Conservation (phyloP, 805 yeast genomes). For the Maudiozyma turicensis region DNA sequence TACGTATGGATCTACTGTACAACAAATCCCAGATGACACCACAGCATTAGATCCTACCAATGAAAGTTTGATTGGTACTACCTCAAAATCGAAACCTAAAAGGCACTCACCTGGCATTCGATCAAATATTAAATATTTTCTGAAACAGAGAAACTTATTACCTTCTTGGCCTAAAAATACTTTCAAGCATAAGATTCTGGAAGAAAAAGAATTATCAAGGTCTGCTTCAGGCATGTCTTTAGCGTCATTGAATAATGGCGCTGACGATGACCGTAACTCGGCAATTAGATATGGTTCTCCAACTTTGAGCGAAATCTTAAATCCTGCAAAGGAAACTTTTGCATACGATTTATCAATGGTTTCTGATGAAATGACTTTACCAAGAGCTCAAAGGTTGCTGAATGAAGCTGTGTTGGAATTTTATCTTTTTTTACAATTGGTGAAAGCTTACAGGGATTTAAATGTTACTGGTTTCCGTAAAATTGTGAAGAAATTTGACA, state of each 20-base stretch:
- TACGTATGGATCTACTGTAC: background rate
- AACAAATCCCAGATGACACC: background rate
- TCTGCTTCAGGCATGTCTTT: slow-evolving; percentile 1
- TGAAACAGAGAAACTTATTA: slow-evolving; percentile 17
- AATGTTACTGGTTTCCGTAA: slow-evolving; percentile 87
- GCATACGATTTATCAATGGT: slow-evolving; percentile 4
- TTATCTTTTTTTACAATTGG: slow-evolving; percentile 25
- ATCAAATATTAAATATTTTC: slow-evolving; percentile 5
- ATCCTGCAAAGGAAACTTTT: slow-evolving; percentile 10
- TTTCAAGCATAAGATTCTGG: background rate
- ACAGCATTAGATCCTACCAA: background rate
- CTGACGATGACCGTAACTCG: background rate
- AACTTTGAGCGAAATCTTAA: background rate
- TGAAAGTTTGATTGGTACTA: background rate
- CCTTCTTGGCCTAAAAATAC: slow-evolving; percentile 26
- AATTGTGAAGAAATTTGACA: slow-evolving; percentile 84
- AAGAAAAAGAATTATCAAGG: background rate
- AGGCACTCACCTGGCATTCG: background rate
- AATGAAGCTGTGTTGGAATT: slow-evolving; percentile 26
- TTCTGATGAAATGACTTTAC: slow-evolving; percentile 5
- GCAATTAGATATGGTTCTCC: background rate
- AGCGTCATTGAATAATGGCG: background rate
- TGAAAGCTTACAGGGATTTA: slow-evolving; percentile 46
- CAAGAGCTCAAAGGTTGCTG: slow-evolving; percentile 8
- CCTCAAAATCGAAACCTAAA: background rate